A percentile compares a stretch with the other conserved stretches of the same genome.
phyloP scores from a whole-genome alignment of 345 rosid species.

The Lepidium africanum region DNA sequence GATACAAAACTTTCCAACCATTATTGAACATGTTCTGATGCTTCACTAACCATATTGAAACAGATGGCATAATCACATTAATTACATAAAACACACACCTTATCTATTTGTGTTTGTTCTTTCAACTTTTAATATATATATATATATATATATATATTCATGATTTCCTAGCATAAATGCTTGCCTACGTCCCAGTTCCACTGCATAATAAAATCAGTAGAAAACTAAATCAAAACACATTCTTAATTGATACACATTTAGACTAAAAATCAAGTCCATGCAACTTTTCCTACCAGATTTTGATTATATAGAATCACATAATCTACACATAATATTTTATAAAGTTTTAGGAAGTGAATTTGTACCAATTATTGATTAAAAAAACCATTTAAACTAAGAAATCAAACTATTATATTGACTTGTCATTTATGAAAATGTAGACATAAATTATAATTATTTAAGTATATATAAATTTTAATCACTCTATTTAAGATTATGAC shows the following conservation, averaged over 20 bases:
- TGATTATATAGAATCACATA: too few species aligned
- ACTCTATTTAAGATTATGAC: background rate
- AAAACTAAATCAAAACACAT: background rate
- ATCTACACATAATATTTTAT: too few species aligned
- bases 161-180: background rate
- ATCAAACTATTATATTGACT: background rate
- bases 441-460: background rate
- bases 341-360: too few species aligned
- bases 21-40: conserved; percentile 25
- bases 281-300: too few species aligned
- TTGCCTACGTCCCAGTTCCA: background rate
- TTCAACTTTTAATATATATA: background rate
- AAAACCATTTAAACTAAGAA: background rate
- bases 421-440: background rate
- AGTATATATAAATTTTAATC: background rate
- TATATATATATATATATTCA: background rate
- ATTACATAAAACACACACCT: conserved; percentile 13
- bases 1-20: conserved; percentile 17
- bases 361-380: too few species aligned
- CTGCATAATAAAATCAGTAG: background rate
- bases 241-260: background rate
- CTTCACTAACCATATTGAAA: conserved; percentile 19
- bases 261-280: too few species aligned
- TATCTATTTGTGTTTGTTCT: background rate
- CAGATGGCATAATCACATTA: conserved; percentile 19